Evolutionary conservation across 495 filamentous ascomycete species (phyloP).

Genomic region (Chaetomium fimeti): DNA sequence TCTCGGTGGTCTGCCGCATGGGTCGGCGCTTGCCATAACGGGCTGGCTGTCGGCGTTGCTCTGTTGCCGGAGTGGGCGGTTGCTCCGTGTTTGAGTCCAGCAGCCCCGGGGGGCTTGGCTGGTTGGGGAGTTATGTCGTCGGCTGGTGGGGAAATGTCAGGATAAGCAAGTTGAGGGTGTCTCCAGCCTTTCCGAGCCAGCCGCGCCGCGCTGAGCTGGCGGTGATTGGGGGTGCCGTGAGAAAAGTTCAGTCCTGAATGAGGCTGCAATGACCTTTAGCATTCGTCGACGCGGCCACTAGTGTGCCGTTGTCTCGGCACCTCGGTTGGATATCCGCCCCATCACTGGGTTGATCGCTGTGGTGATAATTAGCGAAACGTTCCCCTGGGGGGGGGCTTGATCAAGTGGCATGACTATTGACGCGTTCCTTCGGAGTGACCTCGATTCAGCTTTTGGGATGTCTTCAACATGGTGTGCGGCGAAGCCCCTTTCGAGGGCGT

Average conservation of each 20-base stretch:
- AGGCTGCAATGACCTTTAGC: too few relatives aligned
- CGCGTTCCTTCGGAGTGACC: too few relatives aligned
- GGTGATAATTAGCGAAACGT: neutral
- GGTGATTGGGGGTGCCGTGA: too few relatives aligned
- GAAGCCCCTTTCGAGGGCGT: too few relatives aligned
- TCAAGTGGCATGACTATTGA: too few relatives aligned
- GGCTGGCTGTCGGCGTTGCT: neutral
- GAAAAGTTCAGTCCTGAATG: too few relatives aligned
- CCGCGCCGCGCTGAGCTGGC: too few relatives aligned
- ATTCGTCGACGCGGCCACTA: neutral
- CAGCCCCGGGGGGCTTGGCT: too few relatives aligned
- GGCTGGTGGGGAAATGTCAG: neutral
- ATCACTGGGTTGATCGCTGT: neutral
- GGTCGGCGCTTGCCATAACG: neutral
- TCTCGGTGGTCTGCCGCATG: neutral
- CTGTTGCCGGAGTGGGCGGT: neutral
- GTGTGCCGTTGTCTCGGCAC: neutral
- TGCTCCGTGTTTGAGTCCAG: neutral
- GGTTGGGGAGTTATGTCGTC: neutral
- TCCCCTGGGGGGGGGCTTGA: too few relatives aligned
- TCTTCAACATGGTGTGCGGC: too few relatives aligned
- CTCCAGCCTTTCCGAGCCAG: neutral
- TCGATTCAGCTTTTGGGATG: too few relatives aligned
- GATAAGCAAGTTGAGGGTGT: too few relatives aligned
- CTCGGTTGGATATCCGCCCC: neutral